Evolutionary conservation across 768 basidiomycete species (phyloP).

Genomic region (Lanmaoa rubissima): DNA sequence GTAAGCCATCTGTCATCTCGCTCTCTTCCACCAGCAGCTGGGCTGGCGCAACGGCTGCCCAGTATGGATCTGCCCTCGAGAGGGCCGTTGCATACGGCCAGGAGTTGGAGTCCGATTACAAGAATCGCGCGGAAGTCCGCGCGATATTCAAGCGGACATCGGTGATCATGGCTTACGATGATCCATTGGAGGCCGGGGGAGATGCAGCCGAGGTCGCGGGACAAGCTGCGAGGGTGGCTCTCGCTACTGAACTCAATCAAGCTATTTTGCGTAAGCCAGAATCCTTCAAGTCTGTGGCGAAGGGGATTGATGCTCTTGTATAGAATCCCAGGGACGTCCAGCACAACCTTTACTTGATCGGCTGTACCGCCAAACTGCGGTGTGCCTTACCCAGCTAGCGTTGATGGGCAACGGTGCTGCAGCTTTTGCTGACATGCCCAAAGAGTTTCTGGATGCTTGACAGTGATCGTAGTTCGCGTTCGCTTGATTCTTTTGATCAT

Average conservation of each 20-base stretch:
- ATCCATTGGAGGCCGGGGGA: conserved; percentile 66
- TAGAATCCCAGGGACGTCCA: conserved; percentile 79
- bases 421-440: conserved; percentile 77
- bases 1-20: conserved; percentile 29
- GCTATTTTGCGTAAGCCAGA: conserved; percentile 70
- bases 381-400: conserved; percentile 69
- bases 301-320: not conserved
- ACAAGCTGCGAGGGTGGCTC: conserved; percentile 56
- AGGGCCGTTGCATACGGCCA: conserved; percentile 75
- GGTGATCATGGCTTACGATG: conserved; percentile 75
- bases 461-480: not conserved
- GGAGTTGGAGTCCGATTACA: conserved; percentile 64
- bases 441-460: conserved; percentile 62
- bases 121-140: conserved; percentile 60
- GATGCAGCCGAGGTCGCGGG: conserved; percentile 67
- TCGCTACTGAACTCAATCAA: conserved; percentile 78
- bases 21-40: conserved; percentile 25
- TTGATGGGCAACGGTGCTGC: conserved; percentile 71
- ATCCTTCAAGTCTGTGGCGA: not conserved
- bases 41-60: conserved; percentile 29
- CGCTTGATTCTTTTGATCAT: not conserved
- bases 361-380: conserved; percentile 71
- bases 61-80: conserved; percentile 59
- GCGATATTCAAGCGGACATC: conserved; percentile 71
- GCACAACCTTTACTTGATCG: conserved; percentile 70